phyloP scores from a whole-genome alignment of 306 rosid species.

The Inga laurina region DNA sequence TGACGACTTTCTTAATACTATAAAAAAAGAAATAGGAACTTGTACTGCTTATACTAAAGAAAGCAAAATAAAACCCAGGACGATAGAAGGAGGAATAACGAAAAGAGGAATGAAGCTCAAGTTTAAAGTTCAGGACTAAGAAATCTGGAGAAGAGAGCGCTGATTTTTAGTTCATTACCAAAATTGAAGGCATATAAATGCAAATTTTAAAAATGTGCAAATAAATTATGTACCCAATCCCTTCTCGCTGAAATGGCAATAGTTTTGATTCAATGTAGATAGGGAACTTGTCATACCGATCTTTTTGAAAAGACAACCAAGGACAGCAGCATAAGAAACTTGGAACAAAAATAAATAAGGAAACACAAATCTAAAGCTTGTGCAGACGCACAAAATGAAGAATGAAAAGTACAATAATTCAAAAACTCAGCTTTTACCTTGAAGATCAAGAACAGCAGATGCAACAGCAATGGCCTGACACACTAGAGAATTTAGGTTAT shows the following conservation, averaged over 20 bases:
- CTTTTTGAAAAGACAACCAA: constrained; percentile 46
- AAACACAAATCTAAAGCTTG: background rate
- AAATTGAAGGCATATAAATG: constrained; percentile 21
- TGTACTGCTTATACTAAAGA: no score
- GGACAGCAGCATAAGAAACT: constrained; percentile 31
- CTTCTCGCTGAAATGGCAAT: constrained; percentile 91
- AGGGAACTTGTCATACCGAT: constrained; percentile 72
- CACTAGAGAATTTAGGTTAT: constrained; percentile 73
- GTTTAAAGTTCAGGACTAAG: no score
- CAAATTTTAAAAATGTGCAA: constrained; percentile 12
- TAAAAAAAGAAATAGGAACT: no score
- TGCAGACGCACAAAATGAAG: constrained; percentile 6
- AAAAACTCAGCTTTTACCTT: constrained; percentile 51
- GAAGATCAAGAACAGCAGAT: constrained; percentile 75
- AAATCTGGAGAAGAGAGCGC: no score
- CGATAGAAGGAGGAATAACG: no score
- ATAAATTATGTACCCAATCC: constrained; percentile 70
- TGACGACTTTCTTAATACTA: no score
- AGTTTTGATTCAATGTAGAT: constrained; percentile 75
- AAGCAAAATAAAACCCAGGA: no score
- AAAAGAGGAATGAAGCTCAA: no score
- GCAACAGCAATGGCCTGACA: constrained; percentile 77
- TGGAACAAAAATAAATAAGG: background rate
- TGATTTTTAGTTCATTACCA: no score
- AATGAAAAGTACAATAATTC: background rate